Evolutionary conservation across 208 protist genomes (phyloP), one percentile per base, ranked within the genome.

Genomic region (Trypanosoma lewisi): DNA sequence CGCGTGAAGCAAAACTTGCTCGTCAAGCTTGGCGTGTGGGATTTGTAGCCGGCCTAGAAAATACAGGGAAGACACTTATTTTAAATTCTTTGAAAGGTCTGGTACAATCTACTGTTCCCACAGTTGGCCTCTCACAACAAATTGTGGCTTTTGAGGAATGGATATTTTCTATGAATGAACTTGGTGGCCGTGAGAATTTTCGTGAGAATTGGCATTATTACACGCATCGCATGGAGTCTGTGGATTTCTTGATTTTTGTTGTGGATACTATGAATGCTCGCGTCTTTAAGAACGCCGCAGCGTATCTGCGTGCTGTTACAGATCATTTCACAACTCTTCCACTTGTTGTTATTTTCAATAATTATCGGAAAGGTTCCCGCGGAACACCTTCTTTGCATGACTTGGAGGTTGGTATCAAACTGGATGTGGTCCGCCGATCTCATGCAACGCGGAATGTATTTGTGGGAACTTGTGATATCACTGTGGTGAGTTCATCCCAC

Each of bases 21-120:
- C 70, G 69, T 2, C 53, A 61, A 2, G 85, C 84, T 37, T 87
- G 79, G 80, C 82, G 86, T 33, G 66, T 71, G 2, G 86, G 85
- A 21, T 69, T 93, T 39, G 60, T 93, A 28, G 82, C 85, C 37
- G 89, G 89, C 9, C 68, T 95, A 23, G 78, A 89, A 64, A 80
- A 90, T 75, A 87, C 83, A 6, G 89, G 89, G 41, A 95, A 95
- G 73, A 85, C 86, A 27, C 80, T 90, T 16, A 77, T 95, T 53
- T 63, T 84, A 39, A 89, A 93, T 68, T 85, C 73, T 44, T 65
- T 95, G 30, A 78, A 80, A 12, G 86, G 87, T 19, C 36, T 85
- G 28, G 73, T 77, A 11, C 73, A 78, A 36, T 68, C 78, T 16
- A 91, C 89, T 7, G 73, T 91, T 57, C 77, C 89, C 30, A 92